phyloP scores from a whole-genome alignment of 257 asterid species.

The Asclepias syriaca region DNA sequence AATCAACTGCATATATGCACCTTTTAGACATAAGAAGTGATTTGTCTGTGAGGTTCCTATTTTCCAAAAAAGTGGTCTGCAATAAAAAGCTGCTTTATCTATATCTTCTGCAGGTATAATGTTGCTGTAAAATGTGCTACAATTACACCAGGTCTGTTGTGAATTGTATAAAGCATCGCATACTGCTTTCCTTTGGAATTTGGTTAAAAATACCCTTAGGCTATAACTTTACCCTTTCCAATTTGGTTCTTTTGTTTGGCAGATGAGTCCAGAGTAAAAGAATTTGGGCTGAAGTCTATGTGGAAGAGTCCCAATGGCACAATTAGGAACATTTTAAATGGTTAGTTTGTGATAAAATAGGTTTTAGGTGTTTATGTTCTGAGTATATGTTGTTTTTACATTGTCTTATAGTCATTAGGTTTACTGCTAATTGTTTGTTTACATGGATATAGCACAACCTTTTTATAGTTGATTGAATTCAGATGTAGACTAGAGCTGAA shows the following conservation, averaged over 20 bases:
- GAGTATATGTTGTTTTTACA: neutral
- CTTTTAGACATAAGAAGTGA: neutral
- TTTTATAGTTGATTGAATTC: neutral
- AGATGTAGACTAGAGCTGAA: neutral
- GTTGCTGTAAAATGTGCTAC: constrained; percentile 97
- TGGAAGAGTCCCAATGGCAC: constrained; percentile 98
- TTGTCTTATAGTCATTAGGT: neutral
- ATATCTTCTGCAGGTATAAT: constrained; percentile 55
- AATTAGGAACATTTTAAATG: constrained; percentile 78
- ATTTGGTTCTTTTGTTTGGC: constrained; percentile 18
- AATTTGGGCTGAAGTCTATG: constrained; percentile 78
- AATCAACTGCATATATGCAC: neutral
- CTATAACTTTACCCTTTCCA: neutral
- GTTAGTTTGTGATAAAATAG: constrained; percentile 28
- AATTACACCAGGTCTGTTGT: constrained; percentile 75
- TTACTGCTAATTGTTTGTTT: neutral
- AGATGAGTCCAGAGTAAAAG: constrained; percentile 88
- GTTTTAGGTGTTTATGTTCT: neutral
- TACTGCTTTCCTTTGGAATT: neutral
- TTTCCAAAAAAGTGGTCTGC: neutral
- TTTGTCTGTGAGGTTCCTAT: neutral
- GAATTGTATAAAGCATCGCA: neutral
- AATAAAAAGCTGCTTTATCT: neutral
- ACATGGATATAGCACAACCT: neutral
- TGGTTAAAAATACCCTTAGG: neutral